phyloP scores from a whole-genome alignment of 2,329 filamentous ascomycete species.

The Phaeosphaeriaceae sp. region DNA sequence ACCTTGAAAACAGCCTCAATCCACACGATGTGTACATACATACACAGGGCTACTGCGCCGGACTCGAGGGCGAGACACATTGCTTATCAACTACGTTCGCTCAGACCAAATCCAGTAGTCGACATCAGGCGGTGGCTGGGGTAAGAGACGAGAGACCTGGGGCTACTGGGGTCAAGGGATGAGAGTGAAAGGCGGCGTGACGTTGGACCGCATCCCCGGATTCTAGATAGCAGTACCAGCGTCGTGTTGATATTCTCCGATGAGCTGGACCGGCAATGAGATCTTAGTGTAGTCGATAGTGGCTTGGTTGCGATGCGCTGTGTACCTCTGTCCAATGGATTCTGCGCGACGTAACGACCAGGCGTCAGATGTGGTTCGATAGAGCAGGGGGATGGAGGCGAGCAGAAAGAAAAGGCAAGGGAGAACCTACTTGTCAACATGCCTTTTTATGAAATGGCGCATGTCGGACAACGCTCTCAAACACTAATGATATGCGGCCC shows the following conservation, averaged over 20 bases:
- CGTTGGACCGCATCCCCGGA: constrained; percentile 39
- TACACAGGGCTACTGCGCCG: constrained; percentile 32
- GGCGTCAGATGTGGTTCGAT: constrained; percentile 27
- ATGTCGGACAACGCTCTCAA: constrained; percentile 39
- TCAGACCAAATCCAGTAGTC: constrained; percentile 19
- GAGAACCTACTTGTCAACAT: constrained; percentile 40
- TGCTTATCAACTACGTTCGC: constrained; percentile 36
- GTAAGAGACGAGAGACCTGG: constrained; percentile 24
- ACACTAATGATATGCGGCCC: constrained; percentile 25
- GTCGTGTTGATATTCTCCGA: constrained; percentile 31
- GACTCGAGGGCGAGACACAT: constrained; percentile 42
- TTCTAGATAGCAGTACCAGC: constrained; percentile 25
- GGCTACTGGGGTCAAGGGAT: constrained; percentile 25
- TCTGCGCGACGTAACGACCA: constrained; percentile 20
- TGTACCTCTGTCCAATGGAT: constrained; percentile 29
- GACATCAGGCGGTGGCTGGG: constrained; percentile 31
- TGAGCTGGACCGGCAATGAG: constrained; percentile 28
- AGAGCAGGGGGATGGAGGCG: constrained; percentile 29
- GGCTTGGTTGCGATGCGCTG: constrained; percentile 24
- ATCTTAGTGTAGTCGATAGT: constrained; percentile 32
- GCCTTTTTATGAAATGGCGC: constrained; percentile 28
- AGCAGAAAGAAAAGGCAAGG: constrained; percentile 42
- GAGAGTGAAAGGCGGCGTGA: constrained; percentile 26
- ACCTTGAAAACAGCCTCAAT: constrained; percentile 36
- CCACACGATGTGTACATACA: constrained; percentile 44